Evolutionary conservation across 2,329 filamentous ascomycete genomes (phyloP).

Genomic region (Pestalotiopsis sp.): DNA sequence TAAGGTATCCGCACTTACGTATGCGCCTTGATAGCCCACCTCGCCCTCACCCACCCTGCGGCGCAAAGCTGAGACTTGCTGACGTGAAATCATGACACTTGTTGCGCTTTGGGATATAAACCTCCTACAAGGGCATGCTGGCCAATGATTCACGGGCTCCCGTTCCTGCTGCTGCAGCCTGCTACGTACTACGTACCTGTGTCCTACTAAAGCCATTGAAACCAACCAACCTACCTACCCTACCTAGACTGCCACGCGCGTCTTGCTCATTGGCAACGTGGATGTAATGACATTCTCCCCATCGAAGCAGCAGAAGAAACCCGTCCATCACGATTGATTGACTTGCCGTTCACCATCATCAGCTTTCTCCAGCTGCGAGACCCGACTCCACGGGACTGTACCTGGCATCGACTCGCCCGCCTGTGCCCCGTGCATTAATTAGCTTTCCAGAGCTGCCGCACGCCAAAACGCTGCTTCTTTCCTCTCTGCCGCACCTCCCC

Average conservation of each 20-base stretch:
- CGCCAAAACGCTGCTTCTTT: conserved; percentile 9
- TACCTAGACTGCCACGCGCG: neutral
- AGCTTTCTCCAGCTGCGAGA: neutral
- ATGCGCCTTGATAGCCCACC: neutral
- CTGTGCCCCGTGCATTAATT: neutral
- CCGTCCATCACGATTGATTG: neutral
- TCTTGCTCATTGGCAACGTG: neutral
- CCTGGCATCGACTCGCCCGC: neutral
- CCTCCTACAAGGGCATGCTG: neutral
- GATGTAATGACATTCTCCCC: neutral
- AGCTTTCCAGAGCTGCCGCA: neutral
- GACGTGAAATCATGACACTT: conserved; percentile 10
- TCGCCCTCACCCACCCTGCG: neutral
- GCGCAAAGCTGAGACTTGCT: conserved; percentile 11
- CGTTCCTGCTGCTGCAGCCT: neutral
- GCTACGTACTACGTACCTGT: neutral
- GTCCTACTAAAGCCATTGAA: neutral
- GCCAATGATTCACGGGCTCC: neutral
- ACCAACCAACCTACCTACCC: neutral
- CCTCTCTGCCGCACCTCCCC: conserved; percentile 51
- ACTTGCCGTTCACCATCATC: neutral
- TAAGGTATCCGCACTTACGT: conserved; percentile 7
- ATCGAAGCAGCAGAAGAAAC: neutral
- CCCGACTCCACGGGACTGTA: neutral
- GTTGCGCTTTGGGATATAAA: neutral